These are phyloP conservation scores for Aphanomyces astaci DNA, from an alignment of 352 stramenopile species.

Conservation along the genomic window DNA sequence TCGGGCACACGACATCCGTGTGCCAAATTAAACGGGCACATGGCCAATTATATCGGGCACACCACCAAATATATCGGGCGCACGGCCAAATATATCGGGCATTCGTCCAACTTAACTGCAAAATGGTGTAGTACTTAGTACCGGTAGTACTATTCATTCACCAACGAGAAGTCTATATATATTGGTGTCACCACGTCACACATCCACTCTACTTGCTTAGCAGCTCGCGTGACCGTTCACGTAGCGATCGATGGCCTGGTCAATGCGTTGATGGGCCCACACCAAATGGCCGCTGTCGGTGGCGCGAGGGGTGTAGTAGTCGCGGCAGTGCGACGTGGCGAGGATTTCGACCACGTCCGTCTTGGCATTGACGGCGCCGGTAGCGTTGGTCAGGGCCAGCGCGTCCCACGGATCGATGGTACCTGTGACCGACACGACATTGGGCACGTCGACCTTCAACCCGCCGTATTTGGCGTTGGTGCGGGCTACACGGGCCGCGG, in stretches of 20 bases:
- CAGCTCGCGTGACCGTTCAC: too few species aligned
- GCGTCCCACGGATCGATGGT: slow-evolving; percentile 4
- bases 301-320: not conserved
- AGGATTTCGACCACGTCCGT: not conserved
- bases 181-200: too few species aligned
- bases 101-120: too few species aligned
- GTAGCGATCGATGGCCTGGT: not conserved
- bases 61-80: too few species aligned
- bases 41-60: too few species aligned
- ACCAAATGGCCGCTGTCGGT: not conserved
- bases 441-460: not conserved
- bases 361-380: not conserved
- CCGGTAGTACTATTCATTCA: too few species aligned
- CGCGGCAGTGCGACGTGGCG: not conserved
- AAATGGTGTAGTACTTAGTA: too few species aligned
- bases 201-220: too few species aligned
- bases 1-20: too few species aligned
- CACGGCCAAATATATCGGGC: too few species aligned
- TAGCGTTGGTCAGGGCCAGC: slow-evolving; percentile 11
- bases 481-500: not conserved
- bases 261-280: not conserved
- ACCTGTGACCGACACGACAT: not conserved
- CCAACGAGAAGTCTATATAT: too few species aligned
- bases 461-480: not conserved
- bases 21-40: too few species aligned